These are phyloP conservation scores for Myxozyma geophila DNA, from an alignment of 805 yeast genomes.

Conservation along the genomic window DNA sequence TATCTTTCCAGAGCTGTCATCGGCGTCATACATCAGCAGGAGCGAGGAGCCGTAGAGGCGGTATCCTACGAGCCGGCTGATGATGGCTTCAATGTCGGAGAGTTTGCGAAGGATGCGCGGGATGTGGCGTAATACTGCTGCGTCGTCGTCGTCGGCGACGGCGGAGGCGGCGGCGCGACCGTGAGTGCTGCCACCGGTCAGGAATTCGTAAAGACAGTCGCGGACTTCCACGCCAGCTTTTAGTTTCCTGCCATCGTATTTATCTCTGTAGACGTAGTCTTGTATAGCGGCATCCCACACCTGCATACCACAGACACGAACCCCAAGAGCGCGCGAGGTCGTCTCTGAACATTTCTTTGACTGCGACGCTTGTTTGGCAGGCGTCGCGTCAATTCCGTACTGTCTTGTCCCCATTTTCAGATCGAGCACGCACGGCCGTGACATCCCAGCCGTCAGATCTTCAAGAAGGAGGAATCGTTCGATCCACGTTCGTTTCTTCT, in stretches of 20 bases:
- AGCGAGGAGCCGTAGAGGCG: constrained; percentile 91
- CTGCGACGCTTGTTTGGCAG: constrained; percentile 76
- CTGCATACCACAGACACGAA: constrained; percentile 93
- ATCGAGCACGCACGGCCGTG: constrained; percentile 87
- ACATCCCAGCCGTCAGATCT: constrained; percentile 84
- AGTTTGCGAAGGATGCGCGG: constrained; percentile 67
- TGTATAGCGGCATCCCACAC: constrained; percentile 61
- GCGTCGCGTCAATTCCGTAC: constrained; percentile 90
- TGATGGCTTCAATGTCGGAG: constrained; percentile 59
- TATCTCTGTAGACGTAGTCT: constrained; percentile 73
- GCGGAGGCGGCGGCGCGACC: constrained; percentile 55
- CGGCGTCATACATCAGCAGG: constrained; percentile 85
- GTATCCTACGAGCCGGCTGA: constrained; percentile 67
- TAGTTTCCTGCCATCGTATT: constrained; percentile 86
- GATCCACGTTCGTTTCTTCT: constrained; percentile 48
- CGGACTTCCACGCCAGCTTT: constrained; percentile 75
- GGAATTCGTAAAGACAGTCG: constrained; percentile 71
- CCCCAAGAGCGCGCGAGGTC: constrained; percentile 82
- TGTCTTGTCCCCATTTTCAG: constrained; percentile 98
- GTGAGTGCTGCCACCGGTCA: constrained; percentile 67
- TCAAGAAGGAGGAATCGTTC: constrained; percentile 87
- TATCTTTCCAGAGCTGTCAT: constrained; percentile 38
- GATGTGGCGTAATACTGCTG: constrained; percentile 67
- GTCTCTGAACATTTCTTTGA: constrained; percentile 78
- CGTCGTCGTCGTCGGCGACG: constrained; percentile 75